These are phyloP conservation scores for Eragrostis tef DNA, from an alignment of 202 grass and related monocot genomes.

Conservation along the genomic window DNA sequence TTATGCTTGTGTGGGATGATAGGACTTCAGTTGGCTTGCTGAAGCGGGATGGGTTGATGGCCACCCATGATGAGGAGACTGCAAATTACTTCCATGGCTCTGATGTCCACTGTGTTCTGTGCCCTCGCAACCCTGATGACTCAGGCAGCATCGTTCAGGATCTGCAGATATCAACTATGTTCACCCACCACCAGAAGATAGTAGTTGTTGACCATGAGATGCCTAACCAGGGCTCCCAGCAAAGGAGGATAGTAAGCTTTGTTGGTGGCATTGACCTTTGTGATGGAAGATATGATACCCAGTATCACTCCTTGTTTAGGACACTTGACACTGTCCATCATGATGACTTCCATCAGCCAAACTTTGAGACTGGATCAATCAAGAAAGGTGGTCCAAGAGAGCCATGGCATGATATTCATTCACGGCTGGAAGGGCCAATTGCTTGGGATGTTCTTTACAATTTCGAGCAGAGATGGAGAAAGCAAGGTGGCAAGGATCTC, in stretches of 20 bases:
- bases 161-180: constrained; percentile 72
- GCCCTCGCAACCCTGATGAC: constrained; percentile 69
- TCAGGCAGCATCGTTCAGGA: constrained; percentile 71
- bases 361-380: constrained; percentile 53
- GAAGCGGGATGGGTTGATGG: constrained; percentile 73
- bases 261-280: constrained; percentile 74
- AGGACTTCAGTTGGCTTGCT: constrained; percentile 60
- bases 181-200: constrained; percentile 87
- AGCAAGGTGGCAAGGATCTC: constrained; percentile 77
- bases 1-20: constrained; percentile 87
- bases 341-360: constrained; percentile 78
- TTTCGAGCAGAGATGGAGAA: constrained; percentile 91
- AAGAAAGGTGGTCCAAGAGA: constrained; percentile 73
- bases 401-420: constrained; percentile 89
- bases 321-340: constrained; percentile 60
- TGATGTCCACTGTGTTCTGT: constrained; percentile 68
- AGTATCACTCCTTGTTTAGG: constrained; percentile 60
- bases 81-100: constrained; percentile 56
- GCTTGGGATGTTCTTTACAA: constrained; percentile 97
- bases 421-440: constrained; percentile 62
- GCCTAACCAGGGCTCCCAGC: not conserved
- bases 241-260: constrained; percentile 67
- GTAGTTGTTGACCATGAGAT: constrained; percentile 69
- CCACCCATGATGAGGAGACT: constrained; percentile 76
- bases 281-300: constrained; percentile 74